Evolutionary conservation across 1,139 yeast genomes (phyloP).

Genomic region (Debaryomyces sp.): DNA sequence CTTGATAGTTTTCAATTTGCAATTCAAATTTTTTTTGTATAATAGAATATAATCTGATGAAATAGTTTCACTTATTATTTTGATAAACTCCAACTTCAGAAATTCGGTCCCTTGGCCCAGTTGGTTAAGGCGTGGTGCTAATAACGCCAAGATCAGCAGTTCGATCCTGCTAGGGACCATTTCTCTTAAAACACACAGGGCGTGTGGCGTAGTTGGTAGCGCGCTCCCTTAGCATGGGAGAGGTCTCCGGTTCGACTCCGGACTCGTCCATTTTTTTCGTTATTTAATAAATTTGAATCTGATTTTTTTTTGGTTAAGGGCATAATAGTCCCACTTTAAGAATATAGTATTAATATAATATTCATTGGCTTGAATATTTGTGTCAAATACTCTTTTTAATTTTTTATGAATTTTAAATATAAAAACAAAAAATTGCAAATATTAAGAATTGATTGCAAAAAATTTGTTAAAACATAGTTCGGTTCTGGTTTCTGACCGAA

Average conservation of each 20-base stretch:
- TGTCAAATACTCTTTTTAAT: no score
- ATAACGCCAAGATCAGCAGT: constrained; percentile 84
- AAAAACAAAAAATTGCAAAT: neutral
- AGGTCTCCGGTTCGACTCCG: constrained; percentile 92
- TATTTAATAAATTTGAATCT: neutral
- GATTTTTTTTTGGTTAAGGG: neutral
- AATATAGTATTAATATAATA: no score
- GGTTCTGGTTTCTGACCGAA: no score
- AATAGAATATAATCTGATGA: neutral
- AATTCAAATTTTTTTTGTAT: neutral
- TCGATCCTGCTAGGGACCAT: constrained; percentile 87
- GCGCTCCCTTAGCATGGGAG: constrained; percentile 91
- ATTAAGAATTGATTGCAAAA: neutral
- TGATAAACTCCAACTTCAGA: neutral
- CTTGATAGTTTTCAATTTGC: neutral
- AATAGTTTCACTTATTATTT: neutral
- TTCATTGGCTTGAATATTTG: neutral
- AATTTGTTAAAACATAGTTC: neutral
- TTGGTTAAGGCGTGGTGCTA: constrained; percentile 74
- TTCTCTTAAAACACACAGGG: constrained; percentile 42
- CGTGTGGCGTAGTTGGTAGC: constrained; percentile 95
- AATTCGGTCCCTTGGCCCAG: constrained; percentile 27
- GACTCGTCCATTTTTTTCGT: constrained; percentile 64
- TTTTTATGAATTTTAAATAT: neutral
- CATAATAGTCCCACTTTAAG: no score